Base-by-base conservation (phyloP, 805 yeast genomes). In the Nakazawaea anatomiae region DNA sequence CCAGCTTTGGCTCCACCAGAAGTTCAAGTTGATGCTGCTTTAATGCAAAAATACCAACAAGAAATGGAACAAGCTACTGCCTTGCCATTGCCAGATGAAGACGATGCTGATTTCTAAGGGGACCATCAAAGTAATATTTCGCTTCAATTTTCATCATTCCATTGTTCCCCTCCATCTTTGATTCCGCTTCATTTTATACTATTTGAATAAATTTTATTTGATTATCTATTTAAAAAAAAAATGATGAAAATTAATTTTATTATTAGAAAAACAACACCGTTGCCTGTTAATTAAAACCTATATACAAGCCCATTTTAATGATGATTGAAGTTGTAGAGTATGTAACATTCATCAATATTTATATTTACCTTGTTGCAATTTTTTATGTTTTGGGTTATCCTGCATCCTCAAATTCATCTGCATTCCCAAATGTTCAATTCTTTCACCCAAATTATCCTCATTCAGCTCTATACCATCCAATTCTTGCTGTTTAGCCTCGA, bases 1-100 rank as follows among this genome's bases (percentile, higher is more conserved):
- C 99, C 99, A 63, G 99, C 99, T 60, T 84, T 94, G 75, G 97
- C 97, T 68, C 99, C 99, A 65, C 98, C 99, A 68, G 99, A 94
- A 82, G 98, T 92, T 63, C 87, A 85, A 70, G 97, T 94, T 66
- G 99, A 94, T 70, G 89, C 88, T 63, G 94, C 86, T 66, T 83
- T 94, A 77, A 89, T 94, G 97, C 87, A 83, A 78, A 91, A 92
- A 79, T 94, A 94, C 82, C 97, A 94, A 82, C 95, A 90, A 71
- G 99, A 94, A 80, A 92, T 94, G 96, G 97, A 89, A 73, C 95
- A 88, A 77, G 99, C 99, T 67, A 89, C 98, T 63, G 96, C 97
- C 61, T 81, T 94, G 83, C 99, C 99, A 73, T 86, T 94, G 74
- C 99, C 99, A 62, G 99, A 94, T 78, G 99, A 94, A 80, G 99